Evolutionary conservation across 2,329 filamentous ascomycete genomes (phyloP), one percentile per base, ranked within the genome.

Genomic region (Penicillium aurantiogriseum): DNA sequence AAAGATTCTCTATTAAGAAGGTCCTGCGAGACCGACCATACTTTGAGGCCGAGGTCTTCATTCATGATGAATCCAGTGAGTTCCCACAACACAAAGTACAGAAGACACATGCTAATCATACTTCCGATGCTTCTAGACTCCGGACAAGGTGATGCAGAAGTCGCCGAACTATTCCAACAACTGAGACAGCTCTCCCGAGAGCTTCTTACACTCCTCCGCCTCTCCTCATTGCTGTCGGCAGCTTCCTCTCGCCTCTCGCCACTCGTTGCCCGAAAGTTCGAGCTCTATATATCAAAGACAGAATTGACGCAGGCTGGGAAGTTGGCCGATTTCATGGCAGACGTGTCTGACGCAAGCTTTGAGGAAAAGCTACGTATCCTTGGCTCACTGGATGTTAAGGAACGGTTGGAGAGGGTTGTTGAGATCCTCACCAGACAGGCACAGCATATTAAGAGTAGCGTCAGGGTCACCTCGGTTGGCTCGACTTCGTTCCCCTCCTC

Each of bases 281-380:
- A 97, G 69, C 78, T 92, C 52, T 94, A 91, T 74, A 96, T 99
- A 62, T 83, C 87, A 33, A 87, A 88, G 72, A 95, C 94, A 71
- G 87, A 91, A 58, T 74, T 94, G 50, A 81, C 85, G 42, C 92
- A 97, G 65, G 92, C 92, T 1, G 93, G 93, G 2, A 79, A 86
- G 9, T 81, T 99, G 10, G 93, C 94, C 7, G 94, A 99, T 73
- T 97, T 97, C 72, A 97, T 99, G 91, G 88, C 91, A 39, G 96
- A 96, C 71, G 84, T 97, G 25, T 85, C 96, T 3, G 91, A 96
- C 62, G 88, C 89, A 50, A 89, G 86, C 10, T 89, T 95, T 62
- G 91, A 96, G 73, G 94, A 99, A 71, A 97, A 96, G 74, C 81
- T 99, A 53, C 86, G 90, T 55, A 85, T 99, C 17, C 80, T 99